These are phyloP conservation scores for Letharia lupina DNA, from an alignment of 495 filamentous ascomycete species.

Conservation along the genomic window DNA sequence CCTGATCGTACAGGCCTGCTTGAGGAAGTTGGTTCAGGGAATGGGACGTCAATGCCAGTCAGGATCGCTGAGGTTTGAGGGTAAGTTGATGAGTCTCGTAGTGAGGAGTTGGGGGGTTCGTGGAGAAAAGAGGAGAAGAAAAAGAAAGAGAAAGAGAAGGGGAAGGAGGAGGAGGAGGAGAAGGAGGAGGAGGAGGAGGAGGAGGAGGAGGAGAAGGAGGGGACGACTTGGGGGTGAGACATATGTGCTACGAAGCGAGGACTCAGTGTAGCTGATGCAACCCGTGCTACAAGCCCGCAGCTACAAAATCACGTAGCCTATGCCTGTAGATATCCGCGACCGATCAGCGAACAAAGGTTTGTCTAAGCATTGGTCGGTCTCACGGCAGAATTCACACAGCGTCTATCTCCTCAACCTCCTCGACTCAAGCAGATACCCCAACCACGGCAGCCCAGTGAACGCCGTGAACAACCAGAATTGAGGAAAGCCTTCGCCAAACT, in stretches of 20 bases:
- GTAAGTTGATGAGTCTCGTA: neutral
- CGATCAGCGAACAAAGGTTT: neutral
- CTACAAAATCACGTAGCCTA: neutral
- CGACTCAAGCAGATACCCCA: constrained; percentile 23
- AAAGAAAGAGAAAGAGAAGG: too few relatives aligned
- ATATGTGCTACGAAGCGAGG: neutral
- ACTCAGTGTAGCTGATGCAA: neutral
- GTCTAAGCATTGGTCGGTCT: neutral
- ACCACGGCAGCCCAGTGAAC: constrained; percentile 24
- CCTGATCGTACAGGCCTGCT: neutral
- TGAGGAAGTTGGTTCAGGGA: neutral
- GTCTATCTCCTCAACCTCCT: neutral
- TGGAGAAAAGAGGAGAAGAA: too few relatives aligned
- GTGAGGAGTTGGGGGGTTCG: neutral
- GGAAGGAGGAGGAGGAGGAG: too few relatives aligned
- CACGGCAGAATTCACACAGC: neutral
- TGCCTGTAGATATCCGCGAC: neutral
- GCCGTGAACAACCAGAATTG: constrained; percentile 36
- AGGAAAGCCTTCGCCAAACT: constrained; percentile 45
- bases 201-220: too few relatives aligned
- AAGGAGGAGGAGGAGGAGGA: too few relatives aligned
- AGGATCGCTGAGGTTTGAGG: neutral
- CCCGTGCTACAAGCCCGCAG: neutral
- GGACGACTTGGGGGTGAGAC: too few relatives aligned
- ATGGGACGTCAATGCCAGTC: neutral